Base-by-base conservation (phyloP, 192 early-diverging fungal species). In the Obelidium mucronatum region DNA sequence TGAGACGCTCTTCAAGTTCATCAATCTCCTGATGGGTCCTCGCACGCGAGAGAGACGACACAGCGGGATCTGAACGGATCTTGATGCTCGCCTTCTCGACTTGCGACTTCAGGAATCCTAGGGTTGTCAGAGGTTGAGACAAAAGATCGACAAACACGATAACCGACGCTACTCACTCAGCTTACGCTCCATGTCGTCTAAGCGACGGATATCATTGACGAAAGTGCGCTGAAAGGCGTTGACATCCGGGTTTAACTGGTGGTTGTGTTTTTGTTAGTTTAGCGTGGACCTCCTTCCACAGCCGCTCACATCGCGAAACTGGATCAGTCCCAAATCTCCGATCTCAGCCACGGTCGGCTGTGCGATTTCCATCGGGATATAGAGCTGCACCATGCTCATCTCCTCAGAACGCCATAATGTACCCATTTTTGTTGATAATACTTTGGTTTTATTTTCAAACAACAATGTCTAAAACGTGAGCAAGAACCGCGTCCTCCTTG, bases 201-300 rank as follows among this genome's bases (percentile, higher is more conserved):
- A 88, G 44, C 95, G 91, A 74, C 96, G 90, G 78, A 99, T 97
- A 80, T 98, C 95, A 65, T 85, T 92, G 28, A 98, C 98, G 82
- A 95, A 98, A 26, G 95, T 90, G 24, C 97, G 91, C 83, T 99
- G 97, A 78, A 99, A 99, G 13, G 96, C 96, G 80, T 95, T 98
- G 31, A 95, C 93, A 36, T 95, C 91, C 31, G 91, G 85, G 83
- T 99, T 99, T 63, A 98, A 85, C 94, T 96, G 24, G 74, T 13
- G 24, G 52, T 3, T 37, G 55, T 26, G 34, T 28, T 56, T 26
- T 30, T 61, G 72, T 44, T 2, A 0, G 58, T n/a, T 4, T 35
- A 8, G 1, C 8, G 40, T 8, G 2, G 39, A 51, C 1, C 11
- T 6, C 8, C 11, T 48, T 48, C n/a, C 48, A 39, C 31, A n/a